A percentile compares a stretch with the other conserved stretches of the same genome.
Evolutionary conservation across 306 rosid genomes (phyloP).

Genomic region (Castanea mollissima): DNA sequence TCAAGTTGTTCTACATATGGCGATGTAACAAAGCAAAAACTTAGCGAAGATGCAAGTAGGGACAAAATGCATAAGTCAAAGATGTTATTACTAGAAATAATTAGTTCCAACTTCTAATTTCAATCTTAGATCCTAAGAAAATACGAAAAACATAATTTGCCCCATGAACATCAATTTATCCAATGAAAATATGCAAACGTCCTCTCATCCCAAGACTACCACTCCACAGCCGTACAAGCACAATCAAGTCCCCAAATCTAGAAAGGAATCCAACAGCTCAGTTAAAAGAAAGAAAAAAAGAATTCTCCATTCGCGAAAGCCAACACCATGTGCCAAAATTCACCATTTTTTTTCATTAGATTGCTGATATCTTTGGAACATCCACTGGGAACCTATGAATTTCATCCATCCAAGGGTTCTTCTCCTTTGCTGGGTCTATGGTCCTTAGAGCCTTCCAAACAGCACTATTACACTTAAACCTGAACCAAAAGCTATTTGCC

Average conservation of each 20-base stretch:
- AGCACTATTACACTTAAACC: conserved; percentile 92
- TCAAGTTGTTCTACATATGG: too few relatives aligned
- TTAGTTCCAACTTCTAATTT: too few relatives aligned
- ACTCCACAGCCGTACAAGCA: conserved; percentile 23
- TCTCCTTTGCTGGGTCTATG: conserved; percentile 68
- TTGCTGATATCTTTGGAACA: conserved; percentile 64
- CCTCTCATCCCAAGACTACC: conserved; percentile 16
- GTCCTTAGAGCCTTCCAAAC: conserved; percentile 86
- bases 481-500: conserved; percentile 94
- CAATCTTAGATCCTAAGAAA: background rate
- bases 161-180: background rate
- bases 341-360: conserved; percentile 23
- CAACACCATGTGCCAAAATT: conserved; percentile 18
- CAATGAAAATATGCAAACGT: background rate
- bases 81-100: too few relatives aligned
- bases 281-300: background rate
- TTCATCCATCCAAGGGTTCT: conserved; percentile 80
- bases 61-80: too few relatives aligned
- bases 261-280: conserved; percentile 19
- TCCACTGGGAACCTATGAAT: conserved; percentile 69
- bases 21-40: too few relatives aligned
- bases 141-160: background rate
- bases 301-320: conserved; percentile 13
- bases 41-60: too few relatives aligned
- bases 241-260: conserved; percentile 16